phyloP scores from a whole-genome alignment of 768 basidiomycete genomes.

The Hortiboletus campestris region DNA sequence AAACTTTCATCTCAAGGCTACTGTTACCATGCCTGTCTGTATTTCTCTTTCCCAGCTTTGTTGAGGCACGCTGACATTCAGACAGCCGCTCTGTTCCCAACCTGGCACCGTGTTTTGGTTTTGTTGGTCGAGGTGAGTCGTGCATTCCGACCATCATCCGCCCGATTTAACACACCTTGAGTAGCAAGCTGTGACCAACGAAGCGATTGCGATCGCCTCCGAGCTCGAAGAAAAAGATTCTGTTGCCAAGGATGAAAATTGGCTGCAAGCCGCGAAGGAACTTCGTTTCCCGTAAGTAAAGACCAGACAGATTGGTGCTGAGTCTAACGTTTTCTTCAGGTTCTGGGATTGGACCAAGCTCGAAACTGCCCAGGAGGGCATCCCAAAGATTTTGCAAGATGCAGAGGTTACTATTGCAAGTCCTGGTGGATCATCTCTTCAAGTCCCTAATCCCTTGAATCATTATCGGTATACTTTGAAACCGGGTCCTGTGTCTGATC shows the following conservation, averaged over 20 bases:
- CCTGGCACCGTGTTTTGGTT: slow-evolving; percentile 19
- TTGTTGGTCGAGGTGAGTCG: slow-evolving; percentile 13
- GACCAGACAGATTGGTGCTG: background rate
- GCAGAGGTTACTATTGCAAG: background rate
- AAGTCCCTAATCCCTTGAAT: slow-evolving; percentile 12
- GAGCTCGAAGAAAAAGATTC: background rate
- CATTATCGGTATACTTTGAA: slow-evolving; percentile 6
- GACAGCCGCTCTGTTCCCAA: slow-evolving; percentile 21
- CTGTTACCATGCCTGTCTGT: slow-evolving; percentile 20
- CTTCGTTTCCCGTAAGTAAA: slow-evolving; percentile 19
- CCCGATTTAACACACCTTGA: too few species aligned
- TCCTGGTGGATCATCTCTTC: background rate
- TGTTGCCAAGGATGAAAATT: slow-evolving; percentile 1
- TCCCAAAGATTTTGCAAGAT: slow-evolving; percentile 5
- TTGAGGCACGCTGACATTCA: background rate
- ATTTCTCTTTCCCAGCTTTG: background rate
- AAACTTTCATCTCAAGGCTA: slow-evolving; percentile 9
- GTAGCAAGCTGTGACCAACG: slow-evolving; percentile 19
- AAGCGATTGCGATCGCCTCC: slow-evolving; percentile 14
- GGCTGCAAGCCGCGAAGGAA: slow-evolving; percentile 10
- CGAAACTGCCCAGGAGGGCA: background rate
- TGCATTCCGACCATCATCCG: background rate
- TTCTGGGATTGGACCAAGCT: slow-evolving; percentile 20
- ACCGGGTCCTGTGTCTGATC: background rate
- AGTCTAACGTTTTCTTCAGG: background rate